These are phyloP conservation scores for Musa itinerans DNA, from an alignment of 176 grass and related monocot genomes.

Conservation along the genomic window DNA sequence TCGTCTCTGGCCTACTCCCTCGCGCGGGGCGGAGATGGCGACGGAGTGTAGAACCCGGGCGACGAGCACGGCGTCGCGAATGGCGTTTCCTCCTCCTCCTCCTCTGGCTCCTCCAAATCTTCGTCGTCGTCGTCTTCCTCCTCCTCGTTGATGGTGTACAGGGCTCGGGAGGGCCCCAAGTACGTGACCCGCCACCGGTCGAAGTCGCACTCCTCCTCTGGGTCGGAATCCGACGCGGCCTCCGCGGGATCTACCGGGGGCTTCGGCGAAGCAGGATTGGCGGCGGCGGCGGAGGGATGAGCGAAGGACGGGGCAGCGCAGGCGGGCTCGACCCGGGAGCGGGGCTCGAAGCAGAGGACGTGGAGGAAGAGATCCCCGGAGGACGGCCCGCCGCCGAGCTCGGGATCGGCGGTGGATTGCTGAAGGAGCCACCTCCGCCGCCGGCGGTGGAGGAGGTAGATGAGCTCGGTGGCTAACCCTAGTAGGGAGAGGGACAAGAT, in stretches of 20 bases:
- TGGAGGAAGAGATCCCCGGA: background rate
- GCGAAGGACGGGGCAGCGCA: background rate
- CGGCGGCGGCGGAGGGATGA: background rate
- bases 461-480: constrained; percentile 2
- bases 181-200: constrained; percentile 5
- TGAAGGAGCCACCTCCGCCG: background rate
- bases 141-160: constrained; percentile 25
- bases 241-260: background rate
- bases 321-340: constrained; percentile 21
- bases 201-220: constrained; percentile 14
- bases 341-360: constrained; percentile 8
- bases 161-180: constrained; percentile 11
- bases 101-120: background rate
- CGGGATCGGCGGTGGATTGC: background rate
- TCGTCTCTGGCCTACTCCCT: background rate
- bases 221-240: too few species aligned
- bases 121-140: constrained; percentile 1
- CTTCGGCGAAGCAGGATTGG: background rate
- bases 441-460: constrained; percentile 5
- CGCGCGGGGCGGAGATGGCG: constrained; percentile 5
- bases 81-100: background rate
- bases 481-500: constrained; percentile 7
- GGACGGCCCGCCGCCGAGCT: background rate
- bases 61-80: background rate
- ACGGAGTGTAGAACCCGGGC: constrained; percentile 5